Conservation (phyloP, 2,329 filamentous ascomycete species). For the Escovopsis sp. region DNA sequence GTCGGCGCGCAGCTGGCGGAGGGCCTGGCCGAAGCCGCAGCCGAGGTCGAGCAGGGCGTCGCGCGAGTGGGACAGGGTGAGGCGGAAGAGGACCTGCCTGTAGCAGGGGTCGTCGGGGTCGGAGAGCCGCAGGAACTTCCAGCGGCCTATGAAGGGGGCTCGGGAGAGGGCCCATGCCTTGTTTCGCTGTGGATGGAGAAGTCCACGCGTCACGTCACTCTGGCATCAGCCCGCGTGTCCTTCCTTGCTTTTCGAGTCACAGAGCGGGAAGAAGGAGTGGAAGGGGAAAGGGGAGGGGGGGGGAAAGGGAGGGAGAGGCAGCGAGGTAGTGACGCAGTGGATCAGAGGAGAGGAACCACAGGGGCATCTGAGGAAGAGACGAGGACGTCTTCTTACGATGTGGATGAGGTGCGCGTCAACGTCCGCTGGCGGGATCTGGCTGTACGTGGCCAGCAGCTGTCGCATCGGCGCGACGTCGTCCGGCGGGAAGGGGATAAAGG, state of each 20-base stretch:
- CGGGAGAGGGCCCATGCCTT: conserved; percentile 29
- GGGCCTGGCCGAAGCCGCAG: conserved; percentile 33
- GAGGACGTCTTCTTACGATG: conserved; percentile 15
- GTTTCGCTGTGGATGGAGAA: conserved; percentile 21
- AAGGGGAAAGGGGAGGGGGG: background rate
- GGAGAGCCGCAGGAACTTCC: conserved; percentile 31
- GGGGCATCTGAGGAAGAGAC: too few species aligned
- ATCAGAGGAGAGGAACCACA: too few species aligned
- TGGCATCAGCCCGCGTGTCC: background rate
- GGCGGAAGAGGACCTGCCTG: conserved; percentile 25
- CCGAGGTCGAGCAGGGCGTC: conserved; percentile 33
- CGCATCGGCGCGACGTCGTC: conserved; percentile 20
- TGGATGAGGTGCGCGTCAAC: conserved; percentile 21
- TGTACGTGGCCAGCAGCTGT: conserved; percentile 23
- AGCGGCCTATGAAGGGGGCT: conserved; percentile 31
- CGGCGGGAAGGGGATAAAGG: conserved; percentile 21
- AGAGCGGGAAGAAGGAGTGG: background rate
- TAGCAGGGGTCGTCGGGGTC: conserved; percentile 26
- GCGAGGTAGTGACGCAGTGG: too few species aligned
- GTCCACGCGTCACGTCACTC: too few species aligned
- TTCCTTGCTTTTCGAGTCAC: background rate
- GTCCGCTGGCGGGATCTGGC: conserved; percentile 18
- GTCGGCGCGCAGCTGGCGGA: conserved; percentile 33
- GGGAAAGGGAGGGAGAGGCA: too few species aligned
- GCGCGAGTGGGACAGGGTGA: conserved; percentile 21